Evolutionary conservation across 192 early-diverging fungal species (phyloP).

Genomic region (Backusella tuberculispora): DNA sequence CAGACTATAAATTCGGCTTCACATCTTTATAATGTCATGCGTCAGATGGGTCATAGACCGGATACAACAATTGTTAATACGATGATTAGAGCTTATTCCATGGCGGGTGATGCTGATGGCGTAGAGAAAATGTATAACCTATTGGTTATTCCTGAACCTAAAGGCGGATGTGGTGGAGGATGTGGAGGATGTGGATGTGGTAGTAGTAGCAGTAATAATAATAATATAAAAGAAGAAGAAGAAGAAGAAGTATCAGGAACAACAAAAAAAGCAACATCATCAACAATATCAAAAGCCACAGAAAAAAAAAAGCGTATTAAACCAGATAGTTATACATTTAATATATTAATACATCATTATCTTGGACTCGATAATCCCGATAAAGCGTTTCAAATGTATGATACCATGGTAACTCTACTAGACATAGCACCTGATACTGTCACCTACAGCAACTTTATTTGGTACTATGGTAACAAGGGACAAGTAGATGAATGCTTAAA

Average conservation of each 20-base stretch:
- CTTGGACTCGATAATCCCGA: slow-evolving; percentile 1
- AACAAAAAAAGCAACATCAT: background rate
- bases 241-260: background rate
- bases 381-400: slow-evolving; percentile 19
- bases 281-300: background rate
- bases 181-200: slow-evolving; percentile 13
- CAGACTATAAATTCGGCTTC: background rate
- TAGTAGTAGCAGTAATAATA: too few relatives aligned
- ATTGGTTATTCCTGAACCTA: slow-evolving; percentile 4
- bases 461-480: slow-evolving; percentile 12
- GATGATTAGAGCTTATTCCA: slow-evolving; percentile 4
- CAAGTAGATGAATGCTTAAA: slow-evolving; percentile 18
- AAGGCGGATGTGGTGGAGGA: background rate
- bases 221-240: background rate
- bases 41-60: slow-evolving; percentile 12
- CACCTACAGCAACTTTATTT: slow-evolving; percentile 31
- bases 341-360: slow-evolving; percentile 26
- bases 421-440: slow-evolving; percentile 14
- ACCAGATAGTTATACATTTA: slow-evolving; percentile 29
- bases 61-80: background rate
- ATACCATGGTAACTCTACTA: slow-evolving; percentile 3
- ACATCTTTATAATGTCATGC: slow-evolving; percentile 14
- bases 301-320: background rate
- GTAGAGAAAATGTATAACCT: background rate
- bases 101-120: background rate